These are phyloP conservation scores for Aechmea fasciata DNA, from an alignment of 176 grass and related monocot species.

Conservation along the genomic window DNA sequence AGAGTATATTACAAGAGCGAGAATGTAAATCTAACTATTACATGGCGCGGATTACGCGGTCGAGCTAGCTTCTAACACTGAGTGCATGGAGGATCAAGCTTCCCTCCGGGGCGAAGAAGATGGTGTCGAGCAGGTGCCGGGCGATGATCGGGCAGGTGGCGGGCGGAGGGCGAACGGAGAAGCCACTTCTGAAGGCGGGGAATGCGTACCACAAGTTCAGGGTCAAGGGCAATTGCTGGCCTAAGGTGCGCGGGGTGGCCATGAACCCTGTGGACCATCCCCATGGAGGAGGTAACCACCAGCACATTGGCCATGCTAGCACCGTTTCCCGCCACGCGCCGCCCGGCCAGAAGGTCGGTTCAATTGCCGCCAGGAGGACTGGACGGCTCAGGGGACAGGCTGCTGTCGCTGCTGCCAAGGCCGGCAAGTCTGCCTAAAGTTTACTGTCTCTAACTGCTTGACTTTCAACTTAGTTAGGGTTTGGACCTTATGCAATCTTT, in stretches of 20 bases:
- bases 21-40: too few species aligned
- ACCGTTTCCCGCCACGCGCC: slow-evolving; percentile 77
- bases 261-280: slow-evolving; percentile 98
- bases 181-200: slow-evolving; percentile 71
- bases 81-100: slow-evolving; percentile 77
- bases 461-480: background rate
- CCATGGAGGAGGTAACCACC: slow-evolving; percentile 95
- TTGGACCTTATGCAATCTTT: background rate
- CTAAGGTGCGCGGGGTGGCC: slow-evolving; percentile 96
- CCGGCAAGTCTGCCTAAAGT: slow-evolving; percentile 61
- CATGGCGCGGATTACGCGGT: too few species aligned
- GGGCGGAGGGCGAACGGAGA: slow-evolving; percentile 87
- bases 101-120: slow-evolving; percentile 91
- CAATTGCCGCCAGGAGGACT: slow-evolving; percentile 83
- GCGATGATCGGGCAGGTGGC: slow-evolving; percentile 92
- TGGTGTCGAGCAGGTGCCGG: slow-evolving; percentile 68
- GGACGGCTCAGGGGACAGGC: slow-evolving; percentile 82
- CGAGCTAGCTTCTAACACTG: background rate
- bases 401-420: slow-evolving; percentile 65
- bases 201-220: slow-evolving; percentile 95
- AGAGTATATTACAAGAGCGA: too few species aligned
- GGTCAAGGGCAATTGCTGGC: slow-evolving; percentile 90
- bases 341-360: slow-evolving; percentile 84
- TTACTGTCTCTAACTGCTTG: background rate
- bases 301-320: slow-evolving; percentile 92